phyloP scores from a whole-genome alignment of 208 protist genomes.

The Herpetomonas muscarum region DNA sequence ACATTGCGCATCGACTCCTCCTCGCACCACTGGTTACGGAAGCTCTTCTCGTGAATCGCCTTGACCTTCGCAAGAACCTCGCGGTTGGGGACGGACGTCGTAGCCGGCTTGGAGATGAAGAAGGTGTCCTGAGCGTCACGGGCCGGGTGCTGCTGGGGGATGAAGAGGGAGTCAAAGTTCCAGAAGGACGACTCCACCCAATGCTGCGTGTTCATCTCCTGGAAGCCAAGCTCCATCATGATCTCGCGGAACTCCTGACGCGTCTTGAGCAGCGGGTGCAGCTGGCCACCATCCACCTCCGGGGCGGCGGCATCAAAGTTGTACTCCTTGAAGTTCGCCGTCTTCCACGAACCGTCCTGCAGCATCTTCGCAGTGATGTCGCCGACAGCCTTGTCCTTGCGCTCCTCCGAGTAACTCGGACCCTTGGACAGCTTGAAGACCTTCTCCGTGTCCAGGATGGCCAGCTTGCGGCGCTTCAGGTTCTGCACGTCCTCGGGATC shows the following conservation, averaged over 20 bases:
- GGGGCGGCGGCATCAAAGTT: slow-evolving; percentile 95
- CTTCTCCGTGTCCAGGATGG: slow-evolving; percentile 68
- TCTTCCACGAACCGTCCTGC: slow-evolving; percentile 91
- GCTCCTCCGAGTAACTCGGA: slow-evolving; percentile 54
- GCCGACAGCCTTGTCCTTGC: slow-evolving; percentile 64
- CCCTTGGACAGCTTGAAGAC: slow-evolving; percentile 83
- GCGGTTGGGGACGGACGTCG: slow-evolving; percentile 29
- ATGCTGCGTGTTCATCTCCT: slow-evolving; percentile 99
- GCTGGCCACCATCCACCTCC: slow-evolving; percentile 84
- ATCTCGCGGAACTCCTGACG: slow-evolving; percentile 98
- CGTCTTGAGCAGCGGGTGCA: slow-evolving; percentile 99
- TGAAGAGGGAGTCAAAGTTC: slow-evolving; percentile 99
- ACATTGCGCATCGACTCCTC: slow-evolving; percentile 97
- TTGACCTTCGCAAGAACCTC: slow-evolving; percentile 94
- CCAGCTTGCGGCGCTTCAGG: slow-evolving; percentile 93
- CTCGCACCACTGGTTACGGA: slow-evolving; percentile 93
- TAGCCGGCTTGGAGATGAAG: slow-evolving; percentile 95
- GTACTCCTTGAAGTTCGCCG: slow-evolving; percentile 94
- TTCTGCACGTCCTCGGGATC: slow-evolving; percentile 65
- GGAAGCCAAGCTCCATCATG: slow-evolving; percentile 99
- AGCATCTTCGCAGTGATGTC: slow-evolving; percentile 96
- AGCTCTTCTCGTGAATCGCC: slow-evolving; percentile 92
- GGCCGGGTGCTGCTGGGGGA: slow-evolving; percentile 99
- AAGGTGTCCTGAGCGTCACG: slow-evolving; percentile 99
- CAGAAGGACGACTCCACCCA: slow-evolving; percentile 99